A percentile compares a stretch with the other conserved stretches of the same genome.
Evolutionary conservation across 768 basidiomycete species (phyloP).

Genomic region (Tylopilus intermedius): DNA sequence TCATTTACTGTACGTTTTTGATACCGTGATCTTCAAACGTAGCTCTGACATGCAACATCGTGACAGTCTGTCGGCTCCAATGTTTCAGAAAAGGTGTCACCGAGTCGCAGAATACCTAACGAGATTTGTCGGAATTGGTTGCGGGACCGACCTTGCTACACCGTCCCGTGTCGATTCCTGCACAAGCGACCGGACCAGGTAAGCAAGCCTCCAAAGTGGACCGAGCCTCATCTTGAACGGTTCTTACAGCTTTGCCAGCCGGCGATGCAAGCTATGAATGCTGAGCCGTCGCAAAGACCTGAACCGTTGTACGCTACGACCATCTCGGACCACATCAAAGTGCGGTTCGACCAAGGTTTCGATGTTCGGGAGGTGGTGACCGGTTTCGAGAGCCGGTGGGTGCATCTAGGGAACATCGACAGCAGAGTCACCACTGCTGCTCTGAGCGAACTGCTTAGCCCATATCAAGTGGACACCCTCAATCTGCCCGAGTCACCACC

Average conservation of each 20-base stretch:
- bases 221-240: not conserved
- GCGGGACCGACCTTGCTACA: not conserved
- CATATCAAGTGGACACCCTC: slow-evolving; percentile 42
- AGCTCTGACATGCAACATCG: not conserved
- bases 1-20: slow-evolving; percentile 16
- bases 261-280: not conserved
- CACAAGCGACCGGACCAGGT: slow-evolving; percentile 13
- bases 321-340: slow-evolving; percentile 51
- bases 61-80: slow-evolving; percentile 19
- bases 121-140: slow-evolving; percentile 8
- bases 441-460: slow-evolving; percentile 36
- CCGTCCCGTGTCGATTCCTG: not conserved
- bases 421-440: slow-evolving; percentile 27
- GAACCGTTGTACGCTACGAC: slow-evolving; percentile 27
- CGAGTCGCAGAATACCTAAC: accelerated
- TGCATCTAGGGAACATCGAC: slow-evolving; percentile 52
- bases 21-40: not conserved
- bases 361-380: slow-evolving; percentile 52
- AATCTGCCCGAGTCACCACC: slow-evolving; percentile 25
- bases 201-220: not conserved
- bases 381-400: slow-evolving; percentile 64
- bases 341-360: slow-evolving; percentile 59
- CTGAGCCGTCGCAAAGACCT: slow-evolving; percentile 7
- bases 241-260: not conserved
- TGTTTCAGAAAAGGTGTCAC: not conserved